Evolutionary conservation across 495 filamentous ascomycete species (phyloP), one percentile per base, ranked within the genome.

Genomic region (Tuber indicum): DNA sequence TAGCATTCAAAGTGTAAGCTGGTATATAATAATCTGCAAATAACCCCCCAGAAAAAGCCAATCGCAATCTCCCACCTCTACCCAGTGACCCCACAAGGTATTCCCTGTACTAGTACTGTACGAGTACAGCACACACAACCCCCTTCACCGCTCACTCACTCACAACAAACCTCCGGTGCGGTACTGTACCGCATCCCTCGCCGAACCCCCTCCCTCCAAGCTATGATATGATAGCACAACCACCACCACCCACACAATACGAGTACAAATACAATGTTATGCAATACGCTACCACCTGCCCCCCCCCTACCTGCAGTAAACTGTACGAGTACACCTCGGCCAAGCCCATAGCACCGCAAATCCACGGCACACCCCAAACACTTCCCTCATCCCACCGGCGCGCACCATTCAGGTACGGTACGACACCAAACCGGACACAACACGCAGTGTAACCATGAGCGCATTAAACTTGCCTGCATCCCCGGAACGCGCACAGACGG

Each of bases 381-480:
- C 52, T 17, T 41, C 39, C 42, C 10, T 66, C n/a, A 32, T n/a
- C 58, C 1, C 26, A 32, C 26, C 14, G 58, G 58, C 12, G 2
- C n/a, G 12, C 26, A 66, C 58, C 26, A 66, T 66, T 66, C 58
- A 66, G 58, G 58, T 66, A 66, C 58, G 58, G 58, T 66, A 17
- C 26, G 58, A 32, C 26, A 32, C n/a, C n/a, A 41, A 66, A 66
- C 23, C 23, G 6, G 9, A 46, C 45, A 46, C 45, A 14, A 12
- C 23, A n/a, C 26, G 26, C 58, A 0, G 58, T 66, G 58, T 66
- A 66, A 66, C 58, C 58, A 66, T 66, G 58, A 66, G 58, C 26
- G 26, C 26, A 66, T 66, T 66, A 66, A 66, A 32, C 58, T 32
- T 66, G 12, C 58, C 58, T 66, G 58, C 58, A 66, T 66, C 58